Percentiles rank a stretch among this genome's conserved stretches.
Evolutionary conservation across 495 filamentous ascomycete genomes (phyloP).

Genomic region (Tetracladium setigerum): DNA sequence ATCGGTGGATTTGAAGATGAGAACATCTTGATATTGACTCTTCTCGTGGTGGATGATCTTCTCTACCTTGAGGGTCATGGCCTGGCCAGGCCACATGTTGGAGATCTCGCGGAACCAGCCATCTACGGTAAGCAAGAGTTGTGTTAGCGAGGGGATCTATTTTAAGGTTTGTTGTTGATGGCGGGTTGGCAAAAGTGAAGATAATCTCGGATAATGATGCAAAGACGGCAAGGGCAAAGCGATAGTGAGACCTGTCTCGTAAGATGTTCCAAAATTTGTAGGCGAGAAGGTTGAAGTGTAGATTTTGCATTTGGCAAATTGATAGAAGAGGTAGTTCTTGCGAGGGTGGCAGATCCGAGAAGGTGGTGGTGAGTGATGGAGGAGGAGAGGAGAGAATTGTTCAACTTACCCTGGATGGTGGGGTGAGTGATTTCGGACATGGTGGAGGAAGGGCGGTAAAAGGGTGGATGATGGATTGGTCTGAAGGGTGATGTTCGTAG

Average conservation of each 20-base stretch:
- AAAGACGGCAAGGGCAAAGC: background rate
- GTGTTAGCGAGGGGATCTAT: background rate
- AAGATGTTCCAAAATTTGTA: too few species aligned
- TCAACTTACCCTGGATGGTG: slow-evolving; percentile 47
- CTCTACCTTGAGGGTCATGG: slow-evolving; percentile 97
- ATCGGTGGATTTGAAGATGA: slow-evolving; percentile 95
- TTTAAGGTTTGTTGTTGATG: slow-evolving; percentile 1
- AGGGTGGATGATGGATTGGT: background rate
- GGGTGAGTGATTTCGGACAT: slow-evolving; percentile 49
- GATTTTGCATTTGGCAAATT: too few species aligned
- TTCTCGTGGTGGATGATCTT: slow-evolving; percentile 98
- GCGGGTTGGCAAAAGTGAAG: background rate
- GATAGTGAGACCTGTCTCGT: too few species aligned
- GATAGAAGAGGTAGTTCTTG: too few species aligned
- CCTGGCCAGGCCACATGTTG: slow-evolving; percentile 97
- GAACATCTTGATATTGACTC: slow-evolving; percentile 96
- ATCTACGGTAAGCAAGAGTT: slow-evolving; percentile 47
- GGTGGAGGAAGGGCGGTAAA: slow-evolving; percentile 10
- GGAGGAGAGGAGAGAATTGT: background rate
- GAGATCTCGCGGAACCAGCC: slow-evolving; percentile 99
- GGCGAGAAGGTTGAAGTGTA: too few species aligned
- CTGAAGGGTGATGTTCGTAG: background rate
- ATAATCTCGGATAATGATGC: slow-evolving; percentile 7
- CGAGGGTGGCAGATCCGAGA: background rate
- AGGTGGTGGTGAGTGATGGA: background rate